Conservation (phyloP, 164 flowering plant species). For the grape (Vitis vinifera) region DNA sequence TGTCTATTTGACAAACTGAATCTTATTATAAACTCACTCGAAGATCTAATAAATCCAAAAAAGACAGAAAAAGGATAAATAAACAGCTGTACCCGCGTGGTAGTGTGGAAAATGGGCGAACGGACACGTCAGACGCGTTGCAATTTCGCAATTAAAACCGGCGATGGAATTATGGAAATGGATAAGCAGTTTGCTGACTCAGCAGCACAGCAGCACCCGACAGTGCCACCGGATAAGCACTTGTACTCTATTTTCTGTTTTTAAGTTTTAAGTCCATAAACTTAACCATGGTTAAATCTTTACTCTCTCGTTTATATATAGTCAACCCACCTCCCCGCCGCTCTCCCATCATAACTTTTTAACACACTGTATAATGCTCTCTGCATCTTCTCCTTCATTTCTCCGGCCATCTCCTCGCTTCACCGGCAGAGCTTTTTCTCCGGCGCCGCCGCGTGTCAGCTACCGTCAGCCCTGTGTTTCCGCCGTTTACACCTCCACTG, state of each 20-base stretch:
- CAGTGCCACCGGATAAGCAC: neutral
- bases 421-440: neutral
- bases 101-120: too few species aligned
- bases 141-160: too few species aligned
- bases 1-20: too few species aligned
- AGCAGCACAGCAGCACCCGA: neutral
- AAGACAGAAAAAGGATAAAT: too few species aligned
- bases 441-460: neutral
- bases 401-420: neutral
- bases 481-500: constrained; percentile 16
- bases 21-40: too few species aligned
- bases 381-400: neutral
- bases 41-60: too few species aligned
- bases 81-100: too few species aligned
- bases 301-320: too few species aligned
- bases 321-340: neutral
- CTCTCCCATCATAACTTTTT: neutral
- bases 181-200: constrained; percentile 12
- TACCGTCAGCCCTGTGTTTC: constrained; percentile 6
- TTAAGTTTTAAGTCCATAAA: too few species aligned
- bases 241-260: neutral
- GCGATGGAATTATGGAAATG: neutral
- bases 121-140: neutral
- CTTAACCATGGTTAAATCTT: constrained; percentile 6
- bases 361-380: constrained; percentile 11